Base-by-base conservation (phyloP, 805 yeast species). In the Clavispora fructus region DNA sequence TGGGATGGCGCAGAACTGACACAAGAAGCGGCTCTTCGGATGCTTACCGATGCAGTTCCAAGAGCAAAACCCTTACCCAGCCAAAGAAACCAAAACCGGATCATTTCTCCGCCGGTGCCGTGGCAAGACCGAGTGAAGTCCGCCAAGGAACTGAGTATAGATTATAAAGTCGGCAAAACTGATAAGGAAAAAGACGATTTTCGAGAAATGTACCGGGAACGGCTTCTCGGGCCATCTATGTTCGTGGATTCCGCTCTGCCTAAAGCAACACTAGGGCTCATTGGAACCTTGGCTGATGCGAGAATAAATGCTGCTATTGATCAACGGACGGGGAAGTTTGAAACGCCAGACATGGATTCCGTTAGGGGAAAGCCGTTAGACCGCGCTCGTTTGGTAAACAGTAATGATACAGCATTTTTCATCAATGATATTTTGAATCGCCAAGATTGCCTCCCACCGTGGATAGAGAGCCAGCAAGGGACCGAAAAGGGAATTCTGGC, bases 391-490 rank as follows among this genome's bases (percentile, higher is more conserved):
- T 40, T 84, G 72, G 63, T 70, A 75, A 47, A 94, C 79, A 62
- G 77, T 76, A 49, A 87, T 81, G 44, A 95, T 50, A 52, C 71
- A 6, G 64, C 84, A 55, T 87, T 82, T 61, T 87, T 88, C 60
- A 64, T 90, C 67, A 90, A 90, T 64, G 81, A 86, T 50, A 83
- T 90, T 39, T 65, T 90, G 46, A 78, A 75, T 50, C 76, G 79
- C 38, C 96, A 90, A 62, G 90, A 87, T 41, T 82, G 87, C 1
- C 68, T 82, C 10, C 96, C 96, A 0, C 95, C 95, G 0, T 90
- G 97, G 97, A 83, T 90, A 32, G 95, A 88, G 55, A 82, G 79
- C 45, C 94, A 87, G 61, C 71, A 78, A 16, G 73, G 78, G 1
- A 78, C 84, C 4, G 74, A 76, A 38, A 49, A 56, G 2, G 78